Evolutionary conservation across 305 asterid species (phyloP), one percentile per base, ranked within the genome.

Genomic region (Andrographis paniculata): DNA sequence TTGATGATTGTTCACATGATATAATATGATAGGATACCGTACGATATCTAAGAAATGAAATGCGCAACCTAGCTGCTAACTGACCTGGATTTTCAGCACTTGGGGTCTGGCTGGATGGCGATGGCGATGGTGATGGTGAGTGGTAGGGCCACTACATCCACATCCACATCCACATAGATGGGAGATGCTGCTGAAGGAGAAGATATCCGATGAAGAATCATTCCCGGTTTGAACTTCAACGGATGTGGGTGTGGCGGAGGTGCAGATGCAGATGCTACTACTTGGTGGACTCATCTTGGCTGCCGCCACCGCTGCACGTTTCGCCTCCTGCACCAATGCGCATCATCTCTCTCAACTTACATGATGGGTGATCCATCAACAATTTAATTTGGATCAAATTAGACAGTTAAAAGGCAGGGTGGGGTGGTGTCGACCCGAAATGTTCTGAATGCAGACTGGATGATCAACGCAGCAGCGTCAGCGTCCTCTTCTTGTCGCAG

Each of bases 381-480:
- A 9, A 4, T 4, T 27, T 4, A 4, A 27, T 27, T 1, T 4
- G 3, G 38, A 10, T 14, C 6, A 12, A 33, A 4, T 12, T 33
- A 1, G 14, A 33, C 1, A 3, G 3, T 12, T 1, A 27, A 23
- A 14, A 12, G 19, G 13, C 28, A 17, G 31, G 11, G 21, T 18
- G 21, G 17, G 33, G 15, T 30, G 6, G 56, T 14, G 56, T 35
- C 38, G 42, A 77, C 81, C 79, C 6, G 67, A 54, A 70, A 70
- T 61, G 48, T 53, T 59, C 77, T 77, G 43, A 77, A 73, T 52
- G 86, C 82, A 31, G 79, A 61, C 67, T 77, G 86, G 24, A 77
- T 77, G 68, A 57, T 64, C 47, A 55, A 31, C 18, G 82, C 86
- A 37, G 86, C 79, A 66, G 68, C 82, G 50, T 48, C 30, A n/a